These are phyloP conservation scores for Nakazawaea pomicola DNA, from an alignment of 805 yeast species.

Conservation along the genomic window DNA sequence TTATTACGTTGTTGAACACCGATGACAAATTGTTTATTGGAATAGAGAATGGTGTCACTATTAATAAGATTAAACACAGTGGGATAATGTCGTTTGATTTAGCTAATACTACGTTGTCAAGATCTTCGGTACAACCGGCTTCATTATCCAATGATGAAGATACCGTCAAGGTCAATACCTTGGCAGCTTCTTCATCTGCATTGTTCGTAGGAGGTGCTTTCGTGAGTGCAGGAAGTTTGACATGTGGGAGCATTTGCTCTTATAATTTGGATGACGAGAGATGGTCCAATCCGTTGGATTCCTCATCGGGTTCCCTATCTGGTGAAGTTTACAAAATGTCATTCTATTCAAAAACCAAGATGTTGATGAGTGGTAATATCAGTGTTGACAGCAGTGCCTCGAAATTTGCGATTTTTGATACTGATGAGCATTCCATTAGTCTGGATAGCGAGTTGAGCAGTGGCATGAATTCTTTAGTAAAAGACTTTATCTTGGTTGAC, in stretches of 20 bases:
- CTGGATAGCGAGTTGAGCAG: slow-evolving; percentile 18
- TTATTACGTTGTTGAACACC: slow-evolving; percentile 29
- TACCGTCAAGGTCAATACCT: slow-evolving; percentile 33
- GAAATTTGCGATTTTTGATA: slow-evolving; percentile 52
- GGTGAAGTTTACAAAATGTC: slow-evolving; percentile 56
- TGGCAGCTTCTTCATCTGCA: slow-evolving; percentile 34
- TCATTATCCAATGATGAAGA: slow-evolving; percentile 31
- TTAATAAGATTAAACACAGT: slow-evolving; percentile 19
- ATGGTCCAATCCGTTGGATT: slow-evolving; percentile 44
- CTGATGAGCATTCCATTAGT: slow-evolving; percentile 30
- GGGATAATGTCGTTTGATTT: slow-evolving; percentile 55
- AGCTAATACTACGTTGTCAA: slow-evolving; percentile 28
- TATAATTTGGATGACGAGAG: slow-evolving; percentile 49
- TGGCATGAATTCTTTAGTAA: slow-evolving; percentile 31
- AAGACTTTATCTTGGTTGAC: slow-evolving; percentile 43
- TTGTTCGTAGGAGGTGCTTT: slow-evolving; percentile 70
- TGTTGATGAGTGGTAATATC: slow-evolving; percentile 50
- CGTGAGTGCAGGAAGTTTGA: slow-evolving; percentile 46
- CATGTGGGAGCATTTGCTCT: slow-evolving; percentile 63
- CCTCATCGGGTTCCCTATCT: slow-evolving; percentile 28
- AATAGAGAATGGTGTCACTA: slow-evolving; percentile 30
- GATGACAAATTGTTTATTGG: slow-evolving; percentile 40
- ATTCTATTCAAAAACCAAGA: slow-evolving; percentile 34
- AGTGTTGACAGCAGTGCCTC: slow-evolving; percentile 29
- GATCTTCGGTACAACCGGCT: slow-evolving; percentile 42